Evolutionary conservation across 352 stramenopile genomes (phyloP).

Genomic region (Halophytophthora batemanensis): DNA sequence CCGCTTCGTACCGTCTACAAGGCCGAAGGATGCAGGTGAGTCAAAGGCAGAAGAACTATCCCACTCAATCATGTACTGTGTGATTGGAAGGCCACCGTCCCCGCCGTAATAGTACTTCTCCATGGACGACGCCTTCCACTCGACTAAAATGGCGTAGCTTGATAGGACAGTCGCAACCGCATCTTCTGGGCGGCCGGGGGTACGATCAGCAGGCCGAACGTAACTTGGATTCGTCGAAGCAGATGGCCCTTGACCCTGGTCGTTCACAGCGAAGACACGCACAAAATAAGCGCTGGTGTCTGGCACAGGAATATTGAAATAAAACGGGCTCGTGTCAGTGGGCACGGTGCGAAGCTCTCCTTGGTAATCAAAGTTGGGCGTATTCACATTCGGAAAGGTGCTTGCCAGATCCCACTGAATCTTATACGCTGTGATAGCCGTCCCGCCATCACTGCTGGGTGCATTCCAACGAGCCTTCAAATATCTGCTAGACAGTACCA

Average conservation of each 20-base stretch:
- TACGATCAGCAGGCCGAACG: conserved; percentile 56
- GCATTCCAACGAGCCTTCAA: conserved; percentile 80
- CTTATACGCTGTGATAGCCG: conserved; percentile 79
- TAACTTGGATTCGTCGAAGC: conserved; percentile 43
- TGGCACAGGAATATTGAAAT: conserved; percentile 89
- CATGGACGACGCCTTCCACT: conserved; percentile 85
- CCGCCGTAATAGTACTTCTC: conserved; percentile 88
- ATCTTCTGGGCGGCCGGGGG: conserved; percentile 71
- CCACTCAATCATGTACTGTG: conserved; percentile 97
- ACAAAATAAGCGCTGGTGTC: conserved; percentile 75
- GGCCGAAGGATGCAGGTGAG: conserved; percentile 72
- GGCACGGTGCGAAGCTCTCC: conserved; percentile 36
- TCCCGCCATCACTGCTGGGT: conserved; percentile 66
- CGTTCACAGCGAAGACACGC: conserved; percentile 91
- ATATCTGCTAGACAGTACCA: conserved; percentile 57
- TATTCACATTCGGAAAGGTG: conserved; percentile 71
- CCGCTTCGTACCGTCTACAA: conserved; percentile 43
- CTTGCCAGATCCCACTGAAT: conserved; percentile 91
- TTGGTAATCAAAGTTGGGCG: conserved; percentile 65
- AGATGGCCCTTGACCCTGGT: conserved; percentile 66
- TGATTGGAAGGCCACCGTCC: conserved; percentile 90
- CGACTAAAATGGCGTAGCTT: conserved; percentile 89
- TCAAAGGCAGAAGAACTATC: conserved; percentile 87
- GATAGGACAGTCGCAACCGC: conserved; percentile 75
- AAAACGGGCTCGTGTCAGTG: conserved; percentile 66